phyloP scores from a whole-genome alignment of 169 alveolate species.

The Plasmodium yoelii region DNA sequence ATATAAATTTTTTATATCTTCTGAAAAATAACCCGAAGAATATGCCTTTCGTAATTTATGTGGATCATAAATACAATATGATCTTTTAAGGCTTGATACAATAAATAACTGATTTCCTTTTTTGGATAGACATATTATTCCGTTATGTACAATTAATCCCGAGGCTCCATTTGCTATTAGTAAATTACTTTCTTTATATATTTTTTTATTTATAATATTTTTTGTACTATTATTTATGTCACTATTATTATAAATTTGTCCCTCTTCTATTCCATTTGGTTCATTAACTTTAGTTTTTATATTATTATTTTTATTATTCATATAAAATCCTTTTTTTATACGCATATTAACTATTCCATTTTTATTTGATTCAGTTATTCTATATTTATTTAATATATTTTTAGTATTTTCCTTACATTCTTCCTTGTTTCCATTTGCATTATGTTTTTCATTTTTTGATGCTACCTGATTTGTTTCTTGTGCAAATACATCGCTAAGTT shows the following conservation, averaged over 20 bases:
- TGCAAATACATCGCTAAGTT: conserved; percentile 54
- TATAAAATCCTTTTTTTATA: conserved; percentile 3
- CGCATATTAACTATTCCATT: neutral
- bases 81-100: conserved; percentile 40
- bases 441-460: neutral
- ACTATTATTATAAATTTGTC: neutral
- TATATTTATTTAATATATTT: conserved; percentile 56
- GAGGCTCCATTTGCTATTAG: conserved; percentile 56
- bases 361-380: conserved; percentile 36
- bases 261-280: neutral
- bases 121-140: conserved; percentile 59
- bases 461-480: conserved; percentile 3
- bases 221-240: neutral
- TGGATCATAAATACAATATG: conserved; percentile 45
- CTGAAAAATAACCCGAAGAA: conserved; percentile 37
- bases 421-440: conserved; percentile 3
- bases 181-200: conserved; percentile 43
- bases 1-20: conserved; percentile 51
- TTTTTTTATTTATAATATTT: conserved; percentile 3
- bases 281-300: neutral
- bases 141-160: conserved; percentile 66
- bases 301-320: neutral
- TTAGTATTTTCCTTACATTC: conserved; percentile 11
- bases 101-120: conserved; percentile 53
- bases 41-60: conserved; percentile 56